Base-by-base conservation (phyloP, 352 stramenopile species). In the Globisporangium solare region DNA sequence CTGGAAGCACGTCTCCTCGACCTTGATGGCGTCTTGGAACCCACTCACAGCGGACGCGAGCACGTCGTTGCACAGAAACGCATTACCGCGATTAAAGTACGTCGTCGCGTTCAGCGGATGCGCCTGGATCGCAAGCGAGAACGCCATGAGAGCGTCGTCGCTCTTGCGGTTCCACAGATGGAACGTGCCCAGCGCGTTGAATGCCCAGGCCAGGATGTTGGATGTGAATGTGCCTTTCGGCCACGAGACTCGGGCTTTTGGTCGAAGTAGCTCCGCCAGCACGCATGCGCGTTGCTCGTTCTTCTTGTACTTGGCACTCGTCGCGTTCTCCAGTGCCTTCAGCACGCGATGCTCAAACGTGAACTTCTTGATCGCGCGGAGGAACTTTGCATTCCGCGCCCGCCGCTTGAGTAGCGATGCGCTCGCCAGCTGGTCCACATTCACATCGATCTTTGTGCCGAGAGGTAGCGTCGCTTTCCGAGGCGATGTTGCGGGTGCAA, bases 71-170 rank as follows among this genome's bases (percentile, higher is more conserved):
- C 70, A 60, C 4, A 85, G 43, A 46, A 76, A 88, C 31, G 74
- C 68, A 42, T 82, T 85, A 39, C 66, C 73, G 8, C 74, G 67
- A 46, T 88, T 88, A 22, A 83, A 83, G n/a, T 72, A 68, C 15
- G 72, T 70, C 39, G 67, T 61, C 2, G 70, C 39, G 20, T 69
- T 64, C 14, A 45, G 63, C 32, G 74, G 62, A 37, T 81, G 58
- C 13, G 70, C 71, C 40, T 82, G 70, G 35, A 83, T 80, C 3
- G 74, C 77, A 3, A 82, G 42, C 11, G 74, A 78, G 32, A 83
- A 85, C 0, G 74, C 67, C 56, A 74, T 71, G 2, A 88, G 56
- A 2, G 77, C 77, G 10, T 88, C 72, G 39, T 88, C 73, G 5
- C 76, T 42, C 13, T 66, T 71, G 1, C 48, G 50, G 0, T 64